phyloP scores from a whole-genome alignment of 306 rosid genomes.

The Gynostemma pentaphyllum region DNA sequence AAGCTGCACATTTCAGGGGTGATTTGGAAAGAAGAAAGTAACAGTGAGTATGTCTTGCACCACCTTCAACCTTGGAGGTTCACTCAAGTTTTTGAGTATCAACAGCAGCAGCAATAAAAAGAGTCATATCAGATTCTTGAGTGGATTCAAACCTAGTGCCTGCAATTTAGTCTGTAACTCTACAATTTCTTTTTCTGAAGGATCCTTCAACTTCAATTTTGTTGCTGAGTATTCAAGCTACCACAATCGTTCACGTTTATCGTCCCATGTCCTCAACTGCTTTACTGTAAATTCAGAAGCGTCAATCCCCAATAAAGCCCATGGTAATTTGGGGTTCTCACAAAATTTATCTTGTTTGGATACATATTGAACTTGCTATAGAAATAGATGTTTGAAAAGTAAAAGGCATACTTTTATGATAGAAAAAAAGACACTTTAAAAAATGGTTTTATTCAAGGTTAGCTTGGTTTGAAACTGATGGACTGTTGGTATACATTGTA shows the following conservation, averaged over 20 bases:
- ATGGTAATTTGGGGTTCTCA: not conserved
- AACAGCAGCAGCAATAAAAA: not conserved
- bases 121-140: slow-evolving; percentile 3
- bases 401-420: not conserved
- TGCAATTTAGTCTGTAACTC: slow-evolving; percentile 1
- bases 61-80: slow-evolving; percentile 5
- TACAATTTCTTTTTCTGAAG: not conserved
- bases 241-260: not conserved
- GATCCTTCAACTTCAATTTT: not conserved
- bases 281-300: not conserved
- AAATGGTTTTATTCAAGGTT: too few relatives aligned
- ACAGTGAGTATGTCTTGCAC: slow-evolving; percentile 11
- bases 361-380: not conserved
- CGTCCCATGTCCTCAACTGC: slow-evolving; percentile 5
- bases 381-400: not conserved
- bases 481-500: too few relatives aligned
- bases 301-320: not conserved
- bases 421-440: too few relatives aligned
- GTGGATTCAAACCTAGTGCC: not conserved
- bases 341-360: not conserved
- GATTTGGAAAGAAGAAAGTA: not conserved
- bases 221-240: not conserved
- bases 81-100: slow-evolving; percentile 1
- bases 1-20: not conserved
- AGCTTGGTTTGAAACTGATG: too few relatives aligned